Base-by-base conservation (phyloP, 352 stramenopile genomes). In the Phytopythium helicoides region DNA sequence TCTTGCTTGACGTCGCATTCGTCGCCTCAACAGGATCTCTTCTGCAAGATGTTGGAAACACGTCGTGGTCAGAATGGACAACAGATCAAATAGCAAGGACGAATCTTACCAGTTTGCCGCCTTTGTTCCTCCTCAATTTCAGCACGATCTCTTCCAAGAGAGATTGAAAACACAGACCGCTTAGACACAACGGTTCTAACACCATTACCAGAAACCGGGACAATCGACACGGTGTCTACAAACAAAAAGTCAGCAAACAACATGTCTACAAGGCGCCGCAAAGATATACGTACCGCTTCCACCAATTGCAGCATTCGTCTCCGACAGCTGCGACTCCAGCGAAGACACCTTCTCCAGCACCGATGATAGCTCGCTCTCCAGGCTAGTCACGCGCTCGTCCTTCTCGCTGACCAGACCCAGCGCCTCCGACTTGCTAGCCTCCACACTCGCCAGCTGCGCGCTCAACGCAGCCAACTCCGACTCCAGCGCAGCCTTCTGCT, bases 1-100 rank as follows among this genome's bases (percentile, higher is more conserved):
- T 52, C 40, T 22, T 15, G 41, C 41, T 56, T 73, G 64, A 23
- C 58, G 61, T 7, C 64, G 65, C 33, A 65, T 56, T 49, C 62
- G 67, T 36, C 65, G 25, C 49, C 73, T 72, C 8, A 75, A 36
- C 65, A 78, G 44, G 33, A 75, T 75, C 22, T 56, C 55, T 46
- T 78, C 68, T 77, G 58, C 55, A 14, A 54, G n/a, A n/a, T n/a
- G n/a, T n/a, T n/a, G n/a, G n/a, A n/a, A n/a, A n/a, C n/a, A n/a
- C n/a, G n/a, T n/a, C n/a, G n/a, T n/a, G n/a, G n/a, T n/a, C n/a
- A n/a, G n/a, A n/a, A n/a, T n/a, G n/a, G n/a, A n/a, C n/a, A n/a
- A n/a, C n/a, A n/a, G n/a, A n/a, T n/a, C n/a, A n/a, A 34, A 36
- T 31, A 14, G n/a, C 18, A 25, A 10, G n/a, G 10, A 14, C 15